Conservation (phyloP, 768 basidiomycete genomes). For the Paxillus involutus region DNA sequence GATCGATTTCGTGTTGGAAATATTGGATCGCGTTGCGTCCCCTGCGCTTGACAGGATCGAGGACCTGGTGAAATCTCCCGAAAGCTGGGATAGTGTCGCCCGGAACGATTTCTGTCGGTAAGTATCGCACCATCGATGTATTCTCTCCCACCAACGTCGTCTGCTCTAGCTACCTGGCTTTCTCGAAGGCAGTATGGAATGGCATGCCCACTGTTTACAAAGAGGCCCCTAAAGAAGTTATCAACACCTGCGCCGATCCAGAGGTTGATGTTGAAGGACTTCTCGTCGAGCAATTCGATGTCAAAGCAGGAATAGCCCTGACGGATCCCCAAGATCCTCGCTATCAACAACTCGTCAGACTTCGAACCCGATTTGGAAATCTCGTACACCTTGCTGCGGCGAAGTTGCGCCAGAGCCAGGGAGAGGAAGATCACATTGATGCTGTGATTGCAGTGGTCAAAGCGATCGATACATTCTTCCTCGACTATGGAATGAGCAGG, state of each 20-base stretch:
- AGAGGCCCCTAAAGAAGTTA: constrained; percentile 54
- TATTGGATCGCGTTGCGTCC: constrained; percentile 65
- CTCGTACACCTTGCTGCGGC: constrained; percentile 67
- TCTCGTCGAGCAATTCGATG: constrained; percentile 60
- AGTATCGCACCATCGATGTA: constrained; percentile 13
- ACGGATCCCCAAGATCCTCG: constrained; percentile 72
- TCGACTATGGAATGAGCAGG: constrained; percentile 67
- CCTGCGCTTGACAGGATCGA: constrained; percentile 73
- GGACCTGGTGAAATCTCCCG: constrained; percentile 48
- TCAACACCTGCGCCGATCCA: constrained; percentile 55
- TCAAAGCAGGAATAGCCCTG: constrained; percentile 74
- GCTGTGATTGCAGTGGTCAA: constrained; percentile 72
- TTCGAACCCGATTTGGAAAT: constrained; percentile 65
- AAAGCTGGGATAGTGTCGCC: constrained; percentile 61
- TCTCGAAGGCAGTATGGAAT: constrained; percentile 72
- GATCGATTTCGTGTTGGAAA: constrained; percentile 75
- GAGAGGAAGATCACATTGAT: constrained; percentile 84
- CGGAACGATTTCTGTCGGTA: constrained; percentile 87
- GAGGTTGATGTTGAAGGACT: constrained; percentile 71
- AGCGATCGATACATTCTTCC: constrained; percentile 73
- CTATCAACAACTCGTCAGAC: constrained; percentile 59
- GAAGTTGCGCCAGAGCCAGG: constrained; percentile 57
- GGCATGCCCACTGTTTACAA: constrained; percentile 73
- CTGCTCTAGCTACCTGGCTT: constrained; percentile 58
- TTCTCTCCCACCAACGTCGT: neutral